Evolutionary conservation across 2,329 filamentous ascomycete genomes (phyloP).

Genomic region (Pseudomassariella vexata): DNA sequence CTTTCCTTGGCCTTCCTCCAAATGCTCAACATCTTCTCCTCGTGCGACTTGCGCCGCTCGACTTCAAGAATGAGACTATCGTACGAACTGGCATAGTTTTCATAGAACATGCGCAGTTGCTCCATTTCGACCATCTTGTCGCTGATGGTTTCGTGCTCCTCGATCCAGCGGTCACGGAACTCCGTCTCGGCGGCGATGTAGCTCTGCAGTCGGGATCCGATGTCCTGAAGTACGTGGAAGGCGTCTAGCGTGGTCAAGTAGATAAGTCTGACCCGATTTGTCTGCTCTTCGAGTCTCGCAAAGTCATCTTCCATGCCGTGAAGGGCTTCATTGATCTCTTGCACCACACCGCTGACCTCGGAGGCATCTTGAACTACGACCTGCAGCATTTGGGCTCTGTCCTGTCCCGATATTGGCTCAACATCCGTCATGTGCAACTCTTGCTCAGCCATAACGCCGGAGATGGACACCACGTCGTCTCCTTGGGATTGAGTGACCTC

Average conservation of each 20-base stretch:
- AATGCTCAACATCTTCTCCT: constrained; percentile 67
- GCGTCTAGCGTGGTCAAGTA: constrained; percentile 57
- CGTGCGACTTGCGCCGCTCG: constrained; percentile 65
- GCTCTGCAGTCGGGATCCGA: constrained; percentile 58
- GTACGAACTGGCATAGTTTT: constrained; percentile 80
- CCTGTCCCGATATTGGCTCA: constrained; percentile 67
- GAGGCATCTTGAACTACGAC: constrained; percentile 69
- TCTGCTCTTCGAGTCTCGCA: constrained; percentile 56
- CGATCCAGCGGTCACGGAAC: constrained; percentile 64
- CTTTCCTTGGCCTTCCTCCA: constrained; percentile 73
- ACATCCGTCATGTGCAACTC: constrained; percentile 45
- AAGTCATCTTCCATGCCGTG: constrained; percentile 72
- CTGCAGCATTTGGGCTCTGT: constrained; percentile 75
- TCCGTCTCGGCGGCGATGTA: constrained; percentile 61
- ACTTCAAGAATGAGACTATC: constrained; percentile 80
- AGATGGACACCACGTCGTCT: constrained; percentile 53
- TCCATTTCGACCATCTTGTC: constrained; percentile 70
- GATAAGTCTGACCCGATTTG: constrained; percentile 47
- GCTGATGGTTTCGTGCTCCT: constrained; percentile 65
- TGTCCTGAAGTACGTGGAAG: constrained; percentile 60
- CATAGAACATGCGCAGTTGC: constrained; percentile 75
- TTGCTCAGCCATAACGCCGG: constrained; percentile 58
- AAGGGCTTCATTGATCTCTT: constrained; percentile 68
- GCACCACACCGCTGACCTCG: constrained; percentile 61
- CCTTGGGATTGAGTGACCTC: constrained; percentile 49